Conservation (phyloP, 345 rosid genomes). For the Conringia planisiliqua region DNA sequence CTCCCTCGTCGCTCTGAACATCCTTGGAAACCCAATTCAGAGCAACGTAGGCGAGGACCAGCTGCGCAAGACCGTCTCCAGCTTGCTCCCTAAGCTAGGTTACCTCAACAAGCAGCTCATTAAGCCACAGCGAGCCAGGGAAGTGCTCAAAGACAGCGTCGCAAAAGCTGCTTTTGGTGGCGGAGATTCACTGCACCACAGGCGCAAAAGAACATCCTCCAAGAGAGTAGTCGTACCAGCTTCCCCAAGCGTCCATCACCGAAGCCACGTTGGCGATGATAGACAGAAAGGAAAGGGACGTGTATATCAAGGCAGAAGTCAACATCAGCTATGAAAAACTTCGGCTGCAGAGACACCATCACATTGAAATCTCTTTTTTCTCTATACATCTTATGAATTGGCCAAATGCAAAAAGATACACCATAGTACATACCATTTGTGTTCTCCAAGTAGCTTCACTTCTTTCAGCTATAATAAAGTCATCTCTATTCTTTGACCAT, state of each 20-base stretch:
- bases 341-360: conserved; percentile 12
- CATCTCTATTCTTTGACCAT: background rate
- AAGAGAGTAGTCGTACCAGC: conserved; percentile 28
- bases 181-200: conserved; percentile 20
- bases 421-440: background rate
- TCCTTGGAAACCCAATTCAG: conserved; percentile 80
- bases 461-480: no score
- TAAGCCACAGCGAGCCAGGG: conserved; percentile 73
- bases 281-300: conserved; percentile 18
- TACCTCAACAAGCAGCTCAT: conserved; percentile 83
- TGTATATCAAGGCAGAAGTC: conserved; percentile 39
- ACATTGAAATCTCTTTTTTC: background rate
- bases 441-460: no score
- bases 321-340: conserved; percentile 28
- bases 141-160: conserved; percentile 62
- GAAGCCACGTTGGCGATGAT: conserved; percentile 19
- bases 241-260: conserved; percentile 27
- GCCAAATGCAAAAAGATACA: background rate
- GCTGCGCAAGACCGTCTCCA: conserved; percentile 64
- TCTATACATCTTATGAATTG: background rate
- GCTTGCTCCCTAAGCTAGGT: conserved; percentile 75
- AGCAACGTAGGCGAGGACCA: conserved; percentile 74
- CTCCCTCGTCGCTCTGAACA: conserved; percentile 70
- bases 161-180: conserved; percentile 77
- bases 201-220: conserved; percentile 22